These are phyloP conservation scores for Planoprotostelium fungivorum DNA, from an alignment of 78 protist genomes.

Conservation along the genomic window DNA sequence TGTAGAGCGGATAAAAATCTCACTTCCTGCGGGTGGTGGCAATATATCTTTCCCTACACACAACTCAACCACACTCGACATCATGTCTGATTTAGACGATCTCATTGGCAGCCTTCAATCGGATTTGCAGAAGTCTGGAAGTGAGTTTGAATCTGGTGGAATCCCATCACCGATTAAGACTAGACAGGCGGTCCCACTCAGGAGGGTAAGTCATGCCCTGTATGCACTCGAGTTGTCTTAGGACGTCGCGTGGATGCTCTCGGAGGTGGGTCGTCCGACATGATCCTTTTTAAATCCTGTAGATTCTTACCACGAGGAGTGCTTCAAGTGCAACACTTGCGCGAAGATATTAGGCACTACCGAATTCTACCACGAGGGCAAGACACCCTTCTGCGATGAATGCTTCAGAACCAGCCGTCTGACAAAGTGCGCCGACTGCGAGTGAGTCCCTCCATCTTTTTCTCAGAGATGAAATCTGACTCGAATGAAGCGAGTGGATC, in stretches of 20 bases:
- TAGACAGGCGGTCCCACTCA: no score
- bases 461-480: background rate
- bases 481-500: background rate
- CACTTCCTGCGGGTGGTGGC: no score
- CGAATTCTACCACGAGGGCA: background rate
- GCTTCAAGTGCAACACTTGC: background rate
- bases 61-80: no score
- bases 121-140: no score
- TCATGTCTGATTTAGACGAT: no score
- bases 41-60: no score
- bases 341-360: background rate
- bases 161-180: no score
- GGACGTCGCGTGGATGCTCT: background rate
- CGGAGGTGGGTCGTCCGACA: background rate
- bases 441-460: background rate
- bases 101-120: no score
- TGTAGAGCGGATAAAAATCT: no score
- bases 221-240: background rate
- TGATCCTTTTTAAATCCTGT: no score
- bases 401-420: background rate
- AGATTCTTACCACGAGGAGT: background rate
- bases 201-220: no score
- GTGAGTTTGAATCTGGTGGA: no score
- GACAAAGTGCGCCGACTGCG: background rate
- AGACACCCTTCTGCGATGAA: background rate